Conservation (phyloP, 169 alveolate species). For the Plasmodium relictum region DNA sequence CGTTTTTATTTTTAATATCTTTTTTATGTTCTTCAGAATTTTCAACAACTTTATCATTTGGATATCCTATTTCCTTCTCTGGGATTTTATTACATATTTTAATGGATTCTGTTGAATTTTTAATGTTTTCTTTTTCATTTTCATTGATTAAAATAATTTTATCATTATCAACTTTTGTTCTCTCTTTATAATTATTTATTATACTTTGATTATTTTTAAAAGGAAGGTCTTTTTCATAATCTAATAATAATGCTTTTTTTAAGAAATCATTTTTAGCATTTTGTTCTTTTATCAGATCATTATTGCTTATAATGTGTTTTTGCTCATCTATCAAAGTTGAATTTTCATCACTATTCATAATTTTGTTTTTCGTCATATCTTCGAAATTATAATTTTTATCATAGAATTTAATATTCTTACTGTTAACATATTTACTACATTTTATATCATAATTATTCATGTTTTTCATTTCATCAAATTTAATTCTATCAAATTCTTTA, state of each 20-base stretch:
- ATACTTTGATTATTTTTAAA: constrained; percentile 8
- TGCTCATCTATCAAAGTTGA: not conserved
- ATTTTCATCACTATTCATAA: not conserved
- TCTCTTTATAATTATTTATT: constrained; percentile 11
- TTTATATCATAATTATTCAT: not conserved
- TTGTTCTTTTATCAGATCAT: not conserved
- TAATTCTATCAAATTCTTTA: not conserved
- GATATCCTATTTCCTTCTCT: constrained; percentile 16
- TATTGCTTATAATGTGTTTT: not conserved
- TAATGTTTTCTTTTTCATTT: constrained; percentile 12
- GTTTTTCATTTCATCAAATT: not conserved
- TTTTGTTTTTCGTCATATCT: constrained; percentile 5
- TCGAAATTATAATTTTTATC: not conserved
- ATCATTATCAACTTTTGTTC: not conserved
- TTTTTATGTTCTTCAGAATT: constrained; percentile 14
- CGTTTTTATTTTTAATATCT: constrained; percentile 16
- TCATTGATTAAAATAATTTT: constrained; percentile 4
- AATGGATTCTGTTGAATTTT: not conserved
- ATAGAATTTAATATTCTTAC: not conserved
- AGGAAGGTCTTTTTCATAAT: not conserved
- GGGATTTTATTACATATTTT: not conserved
- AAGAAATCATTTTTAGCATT: constrained; percentile 1
- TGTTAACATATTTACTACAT: not conserved
- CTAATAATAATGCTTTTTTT: constrained; percentile 3
- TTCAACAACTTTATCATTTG: constrained; percentile 8